Base-by-base conservation (phyloP, 352 stramenopile species). In the Saprolegnia diclina region DNA sequence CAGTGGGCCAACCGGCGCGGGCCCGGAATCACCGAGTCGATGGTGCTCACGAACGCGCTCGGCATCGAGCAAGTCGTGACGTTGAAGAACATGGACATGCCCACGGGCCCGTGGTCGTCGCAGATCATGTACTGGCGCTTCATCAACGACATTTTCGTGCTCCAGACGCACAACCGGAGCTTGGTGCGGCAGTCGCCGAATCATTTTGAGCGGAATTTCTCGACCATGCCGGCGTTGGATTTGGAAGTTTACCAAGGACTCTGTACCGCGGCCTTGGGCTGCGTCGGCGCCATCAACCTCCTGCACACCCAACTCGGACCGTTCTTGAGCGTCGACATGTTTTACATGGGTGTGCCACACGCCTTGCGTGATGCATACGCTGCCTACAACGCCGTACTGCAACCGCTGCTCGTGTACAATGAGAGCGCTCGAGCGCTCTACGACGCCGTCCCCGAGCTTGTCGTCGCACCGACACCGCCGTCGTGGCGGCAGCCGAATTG, bases 21-120 rank as follows among this genome's bases (percentile, higher is more conserved):
- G 13, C 18, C 42, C 4, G 59, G 59, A 5, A 66, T 66, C 32
- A 40, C 40, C 13, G 59, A 66, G 32, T 38, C 40, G 22, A 66
- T 66, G 35, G 59, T 53, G 6, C 10, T 66, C 0, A 45, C 32
- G 6, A 66, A 56, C 32, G 59, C 59, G 7, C 32, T 50, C 2
- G 59, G 59, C 21, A 38, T 66, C 19, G 19, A 50, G 21, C 45
- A 53, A 56, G 18, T 14, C 13, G 32, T 66, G 2, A 29, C 32
- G 21, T 13, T 66, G 35, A 66, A 66, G 59, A 32, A 66, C 24
- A 29, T 66, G 42, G 42, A 14, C 18, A 48, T 48, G 13, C 11
- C 42, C 11, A 48, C 42, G 42, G 42, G 42, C 7, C 42, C 42
- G 42, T 48, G 42, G 42, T 48, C 42, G 42, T n/a, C 42, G 13